Evolutionary conservation across 2,329 filamentous ascomycete genomes (phyloP), one percentile per base, ranked within the genome.

Genomic region (Trichophyton mentagrophytes): DNA sequence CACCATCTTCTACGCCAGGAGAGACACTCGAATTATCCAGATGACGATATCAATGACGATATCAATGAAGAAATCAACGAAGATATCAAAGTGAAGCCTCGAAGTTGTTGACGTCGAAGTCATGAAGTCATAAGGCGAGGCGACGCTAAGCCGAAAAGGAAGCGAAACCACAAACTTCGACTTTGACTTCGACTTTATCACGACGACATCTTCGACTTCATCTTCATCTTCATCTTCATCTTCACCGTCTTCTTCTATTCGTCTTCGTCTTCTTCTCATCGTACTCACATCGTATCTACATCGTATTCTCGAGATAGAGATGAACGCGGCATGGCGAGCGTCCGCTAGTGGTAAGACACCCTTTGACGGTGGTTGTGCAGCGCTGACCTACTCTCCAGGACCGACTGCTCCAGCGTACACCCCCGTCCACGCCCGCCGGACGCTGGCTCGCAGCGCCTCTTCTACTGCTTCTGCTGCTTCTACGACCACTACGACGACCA

Each of bases 351-450:
- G 74, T 76, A 67, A 68, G 72, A 30, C 5, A 7, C 27, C 27
- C 27, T 30, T 6, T 30, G 27, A 7, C 27, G 27, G 27, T 30
- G 6, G 27, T 30, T 30, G 27, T 30, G 27, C 27, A 30, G 27
- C 27, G 47, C 38, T 58, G 33, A 38, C 33, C 33, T 9, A 40
- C 13, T 25, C 42, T n/a, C 17, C 15, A 53, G 22, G 36, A 49
- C 13, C 20, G n/a, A 15, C 53, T 74, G 66, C 68, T 74, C 76
- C 78, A 65, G 79, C 81, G 63, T 86, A 81, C 67, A 84, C 81
- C 63, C 76, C 82, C 65, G 83, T 86, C 64, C 78, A 81, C 73
- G 82, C 84, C 68, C 82, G 83, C 67, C 82, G 83, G 73, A 80
- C 76, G 66, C 82, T 85, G 70, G 75, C 76, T 69, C 74, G 79